Evolutionary conservation across 495 filamentous ascomycete species (phyloP).

Genomic region (Talaromyces proteolyticus): DNA sequence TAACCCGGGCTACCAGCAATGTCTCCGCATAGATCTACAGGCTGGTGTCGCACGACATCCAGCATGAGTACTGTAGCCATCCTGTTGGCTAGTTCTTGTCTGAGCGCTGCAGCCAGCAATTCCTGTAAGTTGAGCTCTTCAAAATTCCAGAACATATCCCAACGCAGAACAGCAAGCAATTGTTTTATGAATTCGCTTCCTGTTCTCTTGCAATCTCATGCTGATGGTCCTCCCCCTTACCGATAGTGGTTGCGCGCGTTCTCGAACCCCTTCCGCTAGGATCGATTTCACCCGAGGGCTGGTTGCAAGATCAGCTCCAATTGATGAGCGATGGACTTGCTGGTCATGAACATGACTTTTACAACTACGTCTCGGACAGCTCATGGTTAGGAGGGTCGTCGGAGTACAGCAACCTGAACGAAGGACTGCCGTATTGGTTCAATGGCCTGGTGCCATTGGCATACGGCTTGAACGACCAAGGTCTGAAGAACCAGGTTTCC

Average conservation of each 20-base stretch:
- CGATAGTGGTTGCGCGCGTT: slow-evolving; percentile 28
- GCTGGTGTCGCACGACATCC: not conserved
- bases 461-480: slow-evolving; percentile 45
- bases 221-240: not conserved
- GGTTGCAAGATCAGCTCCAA: slow-evolving; percentile 52
- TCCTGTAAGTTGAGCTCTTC: not conserved
- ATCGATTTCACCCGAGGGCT: slow-evolving; percentile 51
- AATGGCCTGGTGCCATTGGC: slow-evolving; percentile 62
- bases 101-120: not conserved
- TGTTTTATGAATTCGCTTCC: not conserved
- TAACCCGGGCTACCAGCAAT: not conserved
- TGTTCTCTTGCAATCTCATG: no score
- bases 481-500: slow-evolving; percentile 50
- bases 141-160: not conserved
- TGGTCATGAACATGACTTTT: slow-evolving; percentile 56
- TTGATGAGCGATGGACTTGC: slow-evolving; percentile 50
- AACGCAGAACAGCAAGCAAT: not conserved
- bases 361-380: slow-evolving; percentile 47
- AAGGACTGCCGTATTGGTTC: slow-evolving; percentile 61
- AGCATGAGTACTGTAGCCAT: not conserved
- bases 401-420: slow-evolving; percentile 55
- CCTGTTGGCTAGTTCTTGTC: slow-evolving; percentile 1
- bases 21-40: not conserved
- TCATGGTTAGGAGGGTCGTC: slow-evolving; percentile 48
- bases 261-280: slow-evolving; percentile 50